Evolutionary conservation across 1,139 yeast species (phyloP).

Genomic region (Geotrichum candidum): DNA sequence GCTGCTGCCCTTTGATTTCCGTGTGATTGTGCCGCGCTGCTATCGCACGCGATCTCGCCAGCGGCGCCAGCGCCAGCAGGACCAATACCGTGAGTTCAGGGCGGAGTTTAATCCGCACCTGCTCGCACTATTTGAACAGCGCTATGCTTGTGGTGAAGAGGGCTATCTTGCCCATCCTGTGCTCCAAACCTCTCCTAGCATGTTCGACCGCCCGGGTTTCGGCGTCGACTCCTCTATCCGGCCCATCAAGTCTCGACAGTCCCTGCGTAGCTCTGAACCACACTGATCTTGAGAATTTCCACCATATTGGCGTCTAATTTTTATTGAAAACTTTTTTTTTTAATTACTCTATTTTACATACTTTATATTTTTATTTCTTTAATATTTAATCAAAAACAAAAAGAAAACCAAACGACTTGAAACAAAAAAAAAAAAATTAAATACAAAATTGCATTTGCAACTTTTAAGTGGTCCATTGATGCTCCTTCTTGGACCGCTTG

Average conservation of each 20-base stretch:
- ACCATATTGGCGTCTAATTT: neutral
- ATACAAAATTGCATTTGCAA: neutral
- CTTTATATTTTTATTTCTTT: neutral
- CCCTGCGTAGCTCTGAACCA: neutral
- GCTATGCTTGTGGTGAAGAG: conserved; percentile 5
- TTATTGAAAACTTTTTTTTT: too few relatives aligned
- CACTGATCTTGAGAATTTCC: neutral
- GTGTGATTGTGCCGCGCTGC: neutral
- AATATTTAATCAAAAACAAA: neutral
- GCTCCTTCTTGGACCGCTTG: conserved; percentile 15
- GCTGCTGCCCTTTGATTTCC: conserved; percentile 7
- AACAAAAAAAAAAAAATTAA: neutral
- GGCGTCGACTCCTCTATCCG: neutral
- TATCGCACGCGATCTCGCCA: neutral
- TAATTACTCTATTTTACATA: neutral
- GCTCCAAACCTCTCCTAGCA: neutral
- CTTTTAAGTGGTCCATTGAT: conserved; percentile 9
- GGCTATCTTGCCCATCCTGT: conserved; percentile 12
- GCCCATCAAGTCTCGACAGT: neutral
- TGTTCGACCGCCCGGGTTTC: neutral
- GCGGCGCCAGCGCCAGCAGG: neutral
- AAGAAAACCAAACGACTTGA: neutral
- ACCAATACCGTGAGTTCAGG: neutral
- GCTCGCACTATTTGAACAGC: neutral
- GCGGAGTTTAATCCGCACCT: conserved; percentile 1